Evolutionary conservation across 805 yeast species (phyloP), one percentile per base, ranked within the genome.

Genomic region (Candida fluviatilis): DNA sequence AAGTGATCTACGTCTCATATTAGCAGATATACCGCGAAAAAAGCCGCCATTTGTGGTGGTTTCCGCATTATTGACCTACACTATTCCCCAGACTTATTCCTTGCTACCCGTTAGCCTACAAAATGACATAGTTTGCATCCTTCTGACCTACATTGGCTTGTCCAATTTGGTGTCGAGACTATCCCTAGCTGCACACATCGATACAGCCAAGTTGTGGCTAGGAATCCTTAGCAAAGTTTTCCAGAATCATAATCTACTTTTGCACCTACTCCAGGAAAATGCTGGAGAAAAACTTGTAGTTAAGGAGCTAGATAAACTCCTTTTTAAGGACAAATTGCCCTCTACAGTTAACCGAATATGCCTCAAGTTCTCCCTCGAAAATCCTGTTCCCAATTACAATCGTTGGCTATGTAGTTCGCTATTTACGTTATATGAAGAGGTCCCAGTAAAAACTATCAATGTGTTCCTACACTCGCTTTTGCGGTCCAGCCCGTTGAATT

Each of bases 261-360:
- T 21, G 24, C n/a, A 33, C n/a, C 17, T 33, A 10, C 27, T 33
- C 5, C 29, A 26, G 5, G 19, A 33, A 5, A 13, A 23, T 13
- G 14, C 17, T 8, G 10, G 14, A 5, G 24, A 29, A 7, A 15
- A 31, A 2, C 18, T 51, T 5, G 55, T 54, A 23, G 24, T 42
- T 6, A 55, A 54, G 31, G 72, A 67, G 39, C 41, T 63, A n/a
- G 71, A 65, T 34, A 61, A 60, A 35, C 45, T 67, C 4, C n/a
- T 68, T 7, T 67, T 59, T 43, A 63, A 53, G 31, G 72, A 72
- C 0, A 53, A 48, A 33, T 36, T 47, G 8, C 59, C 51, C 31
- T 39, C 63, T 1, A 36, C 57, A 11, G 42, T 56, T 12, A 54
- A 51, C 24, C 69, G 65, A 39, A 44, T 49, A 4, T 34, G 28